Evolutionary conservation across 2,329 filamentous ascomycete species (phyloP), one percentile per base, ranked within the genome.

Genomic region (Piedraia hortae): DNA sequence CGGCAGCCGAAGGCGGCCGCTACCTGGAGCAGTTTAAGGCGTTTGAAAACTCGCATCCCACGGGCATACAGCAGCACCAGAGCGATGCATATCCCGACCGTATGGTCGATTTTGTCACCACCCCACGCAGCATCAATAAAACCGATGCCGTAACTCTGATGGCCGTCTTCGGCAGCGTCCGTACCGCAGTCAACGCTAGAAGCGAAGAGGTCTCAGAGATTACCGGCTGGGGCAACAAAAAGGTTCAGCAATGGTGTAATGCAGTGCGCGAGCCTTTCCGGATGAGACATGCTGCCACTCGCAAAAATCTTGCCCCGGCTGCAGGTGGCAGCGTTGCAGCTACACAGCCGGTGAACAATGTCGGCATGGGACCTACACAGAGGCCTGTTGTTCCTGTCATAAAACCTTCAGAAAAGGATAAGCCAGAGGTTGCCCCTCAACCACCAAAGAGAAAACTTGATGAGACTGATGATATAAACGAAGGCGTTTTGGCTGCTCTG

Each of bases 21-120:
- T 97, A 97, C 39, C 56, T 97, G 12, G 85, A 93, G 42, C 54
- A 90, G 6, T 93, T 82, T 56, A 97, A 97, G 46, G 74, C 70
- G 1, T 89, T 78, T 37, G 85, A 97, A 46, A 67, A 89, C 41
- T 74, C 80, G 15, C 72, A 78, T 12, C 59, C 63, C 3, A 64
- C 64, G 1, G 71, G 72, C 14, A 93, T 97, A 44, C 68, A 69
- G 27, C 77, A 78, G 6, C 70, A 77, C 34, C 78, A 89, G 45
- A 65, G 73, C 2, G 70, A 68, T 10, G 67, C 64, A 23, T 93
- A 91, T 38, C 63, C 72, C 4, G 80, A 91, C 35, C 71, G 70
- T 27, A 56, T 97, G 27, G 68, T 85, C 5, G 82, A 91, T 33
- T 91, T 97, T 38, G 68, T 91, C 22, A 97, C 85, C 0, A 68